Percentiles rank a stretch among this genome's conserved stretches.
Conservation (phyloP, 257 asterid genomes). For the Penstemon newberryi region DNA sequence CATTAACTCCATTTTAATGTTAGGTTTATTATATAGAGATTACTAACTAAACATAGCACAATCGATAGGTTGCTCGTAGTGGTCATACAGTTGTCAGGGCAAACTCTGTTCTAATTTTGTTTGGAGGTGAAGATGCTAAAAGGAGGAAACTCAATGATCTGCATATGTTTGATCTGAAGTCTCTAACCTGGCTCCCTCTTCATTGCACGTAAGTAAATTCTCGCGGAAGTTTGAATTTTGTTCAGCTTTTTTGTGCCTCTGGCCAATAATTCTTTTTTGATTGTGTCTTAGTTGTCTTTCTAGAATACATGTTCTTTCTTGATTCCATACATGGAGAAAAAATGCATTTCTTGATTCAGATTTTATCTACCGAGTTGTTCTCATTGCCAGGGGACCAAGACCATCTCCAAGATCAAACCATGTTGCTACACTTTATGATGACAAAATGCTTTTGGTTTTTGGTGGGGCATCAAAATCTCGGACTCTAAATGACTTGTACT, state of each 20-base stretch:
- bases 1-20: no score
- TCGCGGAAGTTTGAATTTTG: neutral
- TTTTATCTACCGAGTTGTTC: constrained; percentile 22
- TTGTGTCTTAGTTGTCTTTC: constrained; percentile 6
- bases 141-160: constrained; percentile 88
- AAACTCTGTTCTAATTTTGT: constrained; percentile 73
- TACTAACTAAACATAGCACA: constrained; percentile 31
- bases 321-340: constrained; percentile 1
- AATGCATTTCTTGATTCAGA: constrained; percentile 15
- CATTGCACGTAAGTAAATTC: constrained; percentile 85
- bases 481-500: constrained; percentile 88
- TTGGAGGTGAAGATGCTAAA: constrained; percentile 91
- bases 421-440: constrained; percentile 86
- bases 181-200: constrained; percentile 97
- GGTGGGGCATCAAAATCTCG: constrained; percentile 89
- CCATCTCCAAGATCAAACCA: constrained; percentile 94
- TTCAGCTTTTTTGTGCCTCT: constrained; percentile 2
- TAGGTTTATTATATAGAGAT: neutral
- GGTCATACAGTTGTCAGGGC: constrained; percentile 93
- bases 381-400: constrained; percentile 71
- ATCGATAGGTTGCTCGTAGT: constrained; percentile 81
- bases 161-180: constrained; percentile 95
- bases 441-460: constrained; percentile 74
- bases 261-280: constrained; percentile 11
- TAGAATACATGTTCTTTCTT: constrained; percentile 13